Base-by-base conservation (phyloP, 108 stramenopile species). In the Craspedostauros australis region DNA sequence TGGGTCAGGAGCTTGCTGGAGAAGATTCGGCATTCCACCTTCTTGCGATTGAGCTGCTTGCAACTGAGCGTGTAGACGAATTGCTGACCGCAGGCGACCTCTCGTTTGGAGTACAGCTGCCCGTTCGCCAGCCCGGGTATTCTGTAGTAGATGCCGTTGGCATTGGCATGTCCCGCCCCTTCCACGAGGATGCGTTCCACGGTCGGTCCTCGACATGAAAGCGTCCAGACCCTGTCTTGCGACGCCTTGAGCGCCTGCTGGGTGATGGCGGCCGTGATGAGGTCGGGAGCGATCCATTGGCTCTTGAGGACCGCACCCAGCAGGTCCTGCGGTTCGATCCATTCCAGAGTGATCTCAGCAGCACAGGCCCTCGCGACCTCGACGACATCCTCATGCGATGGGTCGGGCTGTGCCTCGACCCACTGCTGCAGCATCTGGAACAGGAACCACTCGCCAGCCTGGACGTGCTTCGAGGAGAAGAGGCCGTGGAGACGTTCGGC, bases 181-280 rank as follows among this genome's bases (percentile, higher is more conserved):
- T 81, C 80, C 6, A 81, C 76, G 19, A 81, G 63, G n/a, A 81
- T 74, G 21, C 80, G 60, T 53, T 81, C 80, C 39, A 62, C 58
- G 26, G 70, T 62, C 15, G 59, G 46, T 19, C 57, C 57, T 24
- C 67, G 42, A 25, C 57, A 39, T 15, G 39, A 38, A 45, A 68
- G 34, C 16, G 36, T 33, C 67, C 67, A 68, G 52, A 62, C 73
- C 32, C 33, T 39, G 50, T 55, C 60, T 46, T 54, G 68, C 54
- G 66, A 68, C 33, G 60, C 69, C 54, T 27, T 58, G 40, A 49
- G 63, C 31, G 53, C 76, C 57, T 50, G 66, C 31, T 40, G 50
- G 14, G 59, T 61, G 21, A 81, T 51, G 4, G 76, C 69, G 1
- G 65, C 70, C 8, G 41, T 51, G 25, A 81, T 63, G n/a, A n/a